Conservation (phyloP, 2,329 filamentous ascomycete species). For the Nannizzia gypsea region DNA sequence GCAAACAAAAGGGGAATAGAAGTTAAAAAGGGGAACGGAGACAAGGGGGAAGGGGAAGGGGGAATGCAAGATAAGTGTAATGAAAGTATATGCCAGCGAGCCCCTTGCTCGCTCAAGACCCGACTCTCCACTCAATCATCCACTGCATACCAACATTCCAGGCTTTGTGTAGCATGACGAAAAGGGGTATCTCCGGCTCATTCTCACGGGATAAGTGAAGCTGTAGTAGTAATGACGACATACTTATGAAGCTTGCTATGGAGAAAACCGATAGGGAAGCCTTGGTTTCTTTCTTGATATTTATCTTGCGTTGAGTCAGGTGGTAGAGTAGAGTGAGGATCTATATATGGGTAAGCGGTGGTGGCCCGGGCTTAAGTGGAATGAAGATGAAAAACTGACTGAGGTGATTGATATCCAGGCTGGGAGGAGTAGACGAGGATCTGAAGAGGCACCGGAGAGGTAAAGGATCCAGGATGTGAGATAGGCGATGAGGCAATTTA, state of each 20-base stretch:
- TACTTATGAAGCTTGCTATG: slow-evolving; percentile 63
- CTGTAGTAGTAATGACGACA: slow-evolving; percentile 56
- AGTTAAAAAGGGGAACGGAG: background rate
- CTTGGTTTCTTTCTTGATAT: slow-evolving; percentile 66
- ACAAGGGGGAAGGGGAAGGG: background rate
- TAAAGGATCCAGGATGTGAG: slow-evolving; percentile 61
- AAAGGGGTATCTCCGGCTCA: slow-evolving; percentile 49
- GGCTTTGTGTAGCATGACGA: slow-evolving; percentile 37
- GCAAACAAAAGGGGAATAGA: background rate
- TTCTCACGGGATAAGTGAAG: slow-evolving; percentile 52
- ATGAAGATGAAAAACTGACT: slow-evolving; percentile 33
- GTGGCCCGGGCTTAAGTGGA: background rate
- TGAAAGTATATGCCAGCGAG: background rate
- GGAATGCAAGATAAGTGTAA: background rate
- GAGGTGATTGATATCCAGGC: slow-evolving; percentile 70
- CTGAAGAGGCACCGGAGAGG: slow-evolving; percentile 56
- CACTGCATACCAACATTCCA: slow-evolving; percentile 28
- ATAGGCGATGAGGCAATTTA: slow-evolving; percentile 63
- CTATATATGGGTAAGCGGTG: slow-evolving; percentile 27
- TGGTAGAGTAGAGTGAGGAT: slow-evolving; percentile 65
- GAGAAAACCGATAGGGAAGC: slow-evolving; percentile 68
- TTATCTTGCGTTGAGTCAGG: slow-evolving; percentile 64
- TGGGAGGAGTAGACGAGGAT: slow-evolving; percentile 58
- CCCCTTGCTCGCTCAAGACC: no score
- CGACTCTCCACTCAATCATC: slow-evolving; percentile 8